phyloP scores from a whole-genome alignment of 208 protist species.

The Leishmania turanica region DNA sequence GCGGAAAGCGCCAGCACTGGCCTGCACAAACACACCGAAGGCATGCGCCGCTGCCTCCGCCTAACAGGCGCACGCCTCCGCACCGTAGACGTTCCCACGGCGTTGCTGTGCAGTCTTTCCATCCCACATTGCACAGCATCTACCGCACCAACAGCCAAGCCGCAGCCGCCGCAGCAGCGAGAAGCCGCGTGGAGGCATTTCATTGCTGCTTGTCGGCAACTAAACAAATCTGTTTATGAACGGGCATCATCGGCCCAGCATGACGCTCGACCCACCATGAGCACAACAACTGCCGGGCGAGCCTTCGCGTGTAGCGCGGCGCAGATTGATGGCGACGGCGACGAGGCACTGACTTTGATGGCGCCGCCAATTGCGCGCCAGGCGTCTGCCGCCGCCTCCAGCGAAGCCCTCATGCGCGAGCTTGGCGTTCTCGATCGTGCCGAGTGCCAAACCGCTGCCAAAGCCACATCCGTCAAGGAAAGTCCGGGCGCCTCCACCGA shows the following conservation, averaged over 20 bases:
- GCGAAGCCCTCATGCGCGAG: slow-evolving; percentile 22
- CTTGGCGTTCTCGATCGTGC: slow-evolving; percentile 24
- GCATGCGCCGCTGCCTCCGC: neutral
- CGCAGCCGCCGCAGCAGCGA: neutral
- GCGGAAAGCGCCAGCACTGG: neutral
- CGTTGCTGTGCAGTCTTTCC: neutral
- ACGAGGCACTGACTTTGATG: slow-evolving; percentile 11
- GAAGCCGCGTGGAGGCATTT: slow-evolving; percentile 31
- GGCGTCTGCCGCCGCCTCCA: slow-evolving; percentile 16
- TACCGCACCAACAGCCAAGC: neutral
- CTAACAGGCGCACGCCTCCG: too few species aligned
- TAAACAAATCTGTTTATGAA: slow-evolving; percentile 5
- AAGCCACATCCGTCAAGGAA: neutral
- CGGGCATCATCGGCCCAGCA: neutral
- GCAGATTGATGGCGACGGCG: neutral
- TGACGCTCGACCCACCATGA: neutral
- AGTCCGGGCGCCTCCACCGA: neutral
- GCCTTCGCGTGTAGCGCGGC: too few species aligned
- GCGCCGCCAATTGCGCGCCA: slow-evolving; percentile 15
- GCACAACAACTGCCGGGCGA: neutral
- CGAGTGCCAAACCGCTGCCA: slow-evolving; percentile 2
- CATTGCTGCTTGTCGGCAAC: slow-evolving; percentile 17
- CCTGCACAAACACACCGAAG: neutral
- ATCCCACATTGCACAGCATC: neutral
- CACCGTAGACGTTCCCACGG: neutral